Percentiles rank a stretch among this genome's conserved stretches.
These are phyloP conservation scores for Eleusine indica DNA, from an alignment of 176 grass and related monocot species.

Conservation along the genomic window DNA sequence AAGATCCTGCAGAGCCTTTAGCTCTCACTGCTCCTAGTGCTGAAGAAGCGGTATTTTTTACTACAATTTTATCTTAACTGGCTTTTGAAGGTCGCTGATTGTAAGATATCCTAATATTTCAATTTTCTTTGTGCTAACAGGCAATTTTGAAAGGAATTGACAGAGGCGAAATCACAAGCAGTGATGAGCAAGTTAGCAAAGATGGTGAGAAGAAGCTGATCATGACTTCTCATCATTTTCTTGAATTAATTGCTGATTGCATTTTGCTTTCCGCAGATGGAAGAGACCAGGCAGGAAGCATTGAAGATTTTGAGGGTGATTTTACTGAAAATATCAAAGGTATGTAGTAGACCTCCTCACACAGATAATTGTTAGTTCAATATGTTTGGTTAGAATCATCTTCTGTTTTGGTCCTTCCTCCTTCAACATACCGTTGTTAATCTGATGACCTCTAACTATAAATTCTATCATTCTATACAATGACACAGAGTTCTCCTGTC, in stretches of 20 bases:
- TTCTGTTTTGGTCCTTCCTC: neutral
- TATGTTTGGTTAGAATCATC: conserved; percentile 20
- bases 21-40: conserved; percentile 72
- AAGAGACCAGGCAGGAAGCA: conserved; percentile 57
- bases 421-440: neutral
- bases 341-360: conserved; percentile 27
- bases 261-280: conserved; percentile 19
- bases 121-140: conserved; percentile 43
- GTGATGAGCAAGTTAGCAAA: conserved; percentile 64
- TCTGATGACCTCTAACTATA: neutral
- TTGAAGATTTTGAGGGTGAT: conserved; percentile 61
- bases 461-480: neutral
- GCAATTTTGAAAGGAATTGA: conserved; percentile 91
- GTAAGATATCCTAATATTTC: conserved; percentile 32
- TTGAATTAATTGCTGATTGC: neutral
- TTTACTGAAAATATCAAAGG: conserved; percentile 40
- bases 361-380: neutral
- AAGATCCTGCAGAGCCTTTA: conserved; percentile 74
- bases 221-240: neutral
- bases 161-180: conserved; percentile 76
- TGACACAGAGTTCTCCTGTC: neutral
- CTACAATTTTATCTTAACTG: conserved; percentile 31
- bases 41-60: conserved; percentile 76
- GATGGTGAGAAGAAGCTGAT: conserved; percentile 53
- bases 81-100: neutral